These are phyloP conservation scores for Decorospora gaudefroyi DNA, from an alignment of 2,329 filamentous ascomycete species.

Conservation along the genomic window DNA sequence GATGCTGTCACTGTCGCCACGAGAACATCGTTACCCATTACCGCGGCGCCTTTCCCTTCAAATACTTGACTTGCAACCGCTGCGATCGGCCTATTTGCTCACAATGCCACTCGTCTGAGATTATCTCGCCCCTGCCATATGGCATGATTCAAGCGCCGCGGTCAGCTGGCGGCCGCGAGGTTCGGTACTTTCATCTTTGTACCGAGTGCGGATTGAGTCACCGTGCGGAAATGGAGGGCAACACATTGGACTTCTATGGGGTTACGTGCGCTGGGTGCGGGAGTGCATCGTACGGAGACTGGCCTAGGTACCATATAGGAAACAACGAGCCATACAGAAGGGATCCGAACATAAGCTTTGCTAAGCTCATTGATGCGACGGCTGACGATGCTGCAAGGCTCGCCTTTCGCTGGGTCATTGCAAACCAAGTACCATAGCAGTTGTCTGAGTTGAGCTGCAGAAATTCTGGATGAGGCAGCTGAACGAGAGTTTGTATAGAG, in stretches of 20 bases:
- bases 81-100: constrained; percentile 11
- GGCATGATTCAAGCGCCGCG: constrained; percentile 16
- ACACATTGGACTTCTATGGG: constrained; percentile 18
- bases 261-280: constrained; percentile 17
- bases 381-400: constrained; percentile 14
- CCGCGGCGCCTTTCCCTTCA: constrained; percentile 18
- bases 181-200: constrained; percentile 21
- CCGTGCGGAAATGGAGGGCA: constrained; percentile 17
- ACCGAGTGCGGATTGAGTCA: constrained; percentile 18
- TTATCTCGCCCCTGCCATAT: constrained; percentile 16
- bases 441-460: neutral
- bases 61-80: constrained; percentile 14
- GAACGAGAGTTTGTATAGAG: no score
- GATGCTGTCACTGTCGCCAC: constrained; percentile 21
- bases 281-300: constrained; percentile 18
- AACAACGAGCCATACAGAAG: constrained; percentile 21
- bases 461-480: neutral
- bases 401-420: constrained; percentile 11
- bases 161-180: constrained; percentile 2
- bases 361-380: constrained; percentile 12
- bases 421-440: neutral
- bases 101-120: constrained; percentile 15
- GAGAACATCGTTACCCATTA: constrained; percentile 23
- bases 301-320: constrained; percentile 19
- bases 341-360: constrained; percentile 18